Base-by-base conservation (phyloP, 257 asterid genomes). In the Parsonsia alboflavescens region DNA sequence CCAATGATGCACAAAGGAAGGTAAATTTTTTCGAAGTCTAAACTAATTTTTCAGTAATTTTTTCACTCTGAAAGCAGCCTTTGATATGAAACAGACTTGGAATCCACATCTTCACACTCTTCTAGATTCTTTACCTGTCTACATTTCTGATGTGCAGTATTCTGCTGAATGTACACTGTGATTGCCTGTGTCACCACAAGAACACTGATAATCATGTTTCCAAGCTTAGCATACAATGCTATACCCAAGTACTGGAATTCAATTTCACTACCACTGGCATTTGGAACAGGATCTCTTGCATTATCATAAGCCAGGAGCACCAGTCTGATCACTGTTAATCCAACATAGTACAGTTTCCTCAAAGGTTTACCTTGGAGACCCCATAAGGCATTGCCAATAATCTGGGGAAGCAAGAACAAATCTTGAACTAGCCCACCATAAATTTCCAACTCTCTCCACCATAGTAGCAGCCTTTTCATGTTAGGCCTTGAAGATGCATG, bases 331-430 rank as follows among this genome's bases (percentile, higher is more conserved):
- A 16, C 5, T 39, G 76, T 57, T 52, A 74, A 56, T 1, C 79
- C 79, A 33, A 74, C 7, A 33, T 73, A 73, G 73, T 79, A 79
- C 49, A 58, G 52, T 74, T 74, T 79, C 41, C 71, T 74, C 24
- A 73, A 26, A 2, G 79, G 73, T 50, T 56, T 73, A 48, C 73
- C 78, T 46, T 64, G 63, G 39, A 74, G 71, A 8, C 49, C 72
- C 79, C 79, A 78, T 5, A 78, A 26, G 19, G 13, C 41, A 69
- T 74, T 68, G 11, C 75, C 79, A 39, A 74, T 68, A 33, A 79
- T 79, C 30, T 79, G 82, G n/a, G 82, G 78, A 19, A 78, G 74
- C 74, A 73, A 73, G 75, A 73, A 73, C 56, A 68, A 45, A 48
- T 78, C 78, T 73, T 73, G 82, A 73, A 68, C 57, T 68, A 78